These are phyloP conservation scores for Ambrosiella beaveri DNA, from an alignment of 2,329 filamentous ascomycete species.

Conservation along the genomic window DNA sequence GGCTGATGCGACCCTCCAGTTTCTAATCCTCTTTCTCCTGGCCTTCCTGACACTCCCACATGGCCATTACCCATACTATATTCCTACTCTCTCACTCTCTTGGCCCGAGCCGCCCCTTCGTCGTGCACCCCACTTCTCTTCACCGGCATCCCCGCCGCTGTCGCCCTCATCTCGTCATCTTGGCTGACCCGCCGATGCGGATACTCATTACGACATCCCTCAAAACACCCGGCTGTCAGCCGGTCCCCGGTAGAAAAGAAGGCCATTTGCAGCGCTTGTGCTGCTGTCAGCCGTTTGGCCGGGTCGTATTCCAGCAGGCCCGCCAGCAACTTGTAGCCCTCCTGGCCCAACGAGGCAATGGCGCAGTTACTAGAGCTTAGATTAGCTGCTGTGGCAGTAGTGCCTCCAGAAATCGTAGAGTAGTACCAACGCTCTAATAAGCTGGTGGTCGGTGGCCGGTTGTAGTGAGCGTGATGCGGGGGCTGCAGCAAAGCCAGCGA, in stretches of 20 bases:
- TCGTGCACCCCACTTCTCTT: slow-evolving; percentile 78
- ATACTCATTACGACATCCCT: slow-evolving; percentile 75
- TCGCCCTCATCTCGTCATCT: slow-evolving; percentile 72
- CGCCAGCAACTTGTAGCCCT: slow-evolving; percentile 69
- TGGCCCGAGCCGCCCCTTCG: slow-evolving; percentile 51
- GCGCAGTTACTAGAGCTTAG: slow-evolving; percentile 23
- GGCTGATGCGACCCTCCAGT: too few relatives aligned
- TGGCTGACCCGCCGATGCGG: slow-evolving; percentile 78
- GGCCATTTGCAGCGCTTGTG: slow-evolving; percentile 72
- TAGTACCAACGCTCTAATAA: slow-evolving; percentile 69
- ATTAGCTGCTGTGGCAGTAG: slow-evolving; percentile 30
- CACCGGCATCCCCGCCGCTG: slow-evolving; percentile 72
- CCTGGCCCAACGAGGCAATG: slow-evolving; percentile 46
- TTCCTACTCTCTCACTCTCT: slow-evolving; percentile 41
- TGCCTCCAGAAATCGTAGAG: slow-evolving; percentile 45
- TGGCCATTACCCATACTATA: neutral
- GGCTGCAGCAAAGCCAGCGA: slow-evolving; percentile 33
- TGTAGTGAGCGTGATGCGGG: slow-evolving; percentile 19
- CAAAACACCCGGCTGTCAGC: slow-evolving; percentile 72
- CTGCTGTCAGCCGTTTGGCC: slow-evolving; percentile 68
- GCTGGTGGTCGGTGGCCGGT: slow-evolving; percentile 21
- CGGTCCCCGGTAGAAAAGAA: slow-evolving; percentile 68
- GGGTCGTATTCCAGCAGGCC: slow-evolving; percentile 87
- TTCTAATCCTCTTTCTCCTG: too few relatives aligned
- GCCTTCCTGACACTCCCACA: neutral